phyloP scores from a whole-genome alignment of 2,329 filamentous ascomycete species.

The Fusarium buharicum region DNA sequence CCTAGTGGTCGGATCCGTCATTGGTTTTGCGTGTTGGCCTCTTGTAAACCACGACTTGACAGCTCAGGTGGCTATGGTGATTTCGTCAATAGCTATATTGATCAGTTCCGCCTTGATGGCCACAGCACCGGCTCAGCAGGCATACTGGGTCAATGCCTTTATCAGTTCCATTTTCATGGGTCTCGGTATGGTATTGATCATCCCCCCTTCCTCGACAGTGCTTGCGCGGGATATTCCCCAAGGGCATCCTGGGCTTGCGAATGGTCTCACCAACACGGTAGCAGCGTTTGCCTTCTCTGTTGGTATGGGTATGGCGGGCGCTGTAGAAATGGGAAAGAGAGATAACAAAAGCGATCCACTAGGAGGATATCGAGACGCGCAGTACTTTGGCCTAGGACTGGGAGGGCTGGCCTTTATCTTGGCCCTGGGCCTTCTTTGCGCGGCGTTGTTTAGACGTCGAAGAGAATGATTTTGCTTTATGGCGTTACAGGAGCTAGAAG shows the following conservation, averaged over 20 bases:
- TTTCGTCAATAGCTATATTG: slow-evolving; percentile 33
- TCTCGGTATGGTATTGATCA: slow-evolving; percentile 38
- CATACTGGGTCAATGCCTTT: slow-evolving; percentile 43
- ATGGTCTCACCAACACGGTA: slow-evolving; percentile 31
- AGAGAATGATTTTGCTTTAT: slow-evolving; percentile 13
- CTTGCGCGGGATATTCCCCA: slow-evolving; percentile 38
- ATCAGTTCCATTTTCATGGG: slow-evolving; percentile 44
- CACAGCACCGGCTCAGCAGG: slow-evolving; percentile 36
- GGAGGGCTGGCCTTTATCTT: slow-evolving; percentile 37
- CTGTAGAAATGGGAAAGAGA: slow-evolving; percentile 34
- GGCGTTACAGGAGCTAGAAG: slow-evolving; percentile 4
- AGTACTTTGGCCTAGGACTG: slow-evolving; percentile 42
- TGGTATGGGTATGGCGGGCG: slow-evolving; percentile 42
- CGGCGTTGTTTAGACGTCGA: slow-evolving; percentile 33
- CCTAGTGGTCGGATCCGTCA: slow-evolving; percentile 29
- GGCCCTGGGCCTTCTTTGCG: slow-evolving; percentile 33
- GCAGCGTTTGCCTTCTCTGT: slow-evolving; percentile 39
- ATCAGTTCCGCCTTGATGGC: slow-evolving; percentile 40
- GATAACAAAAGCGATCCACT: slow-evolving; percentile 20
- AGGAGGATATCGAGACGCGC: slow-evolving; percentile 38
- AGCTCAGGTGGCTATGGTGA: slow-evolving; percentile 32
- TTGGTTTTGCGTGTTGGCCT: slow-evolving; percentile 32
- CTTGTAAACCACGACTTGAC: slow-evolving; percentile 32
- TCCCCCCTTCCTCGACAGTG: slow-evolving; percentile 35
- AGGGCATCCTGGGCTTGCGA: slow-evolving; percentile 39